A percentile compares a stretch with the other conserved stretches of the same genome.
Evolutionary conservation across 805 yeast species (phyloP).

Genomic region (Candida boidinii): DNA sequence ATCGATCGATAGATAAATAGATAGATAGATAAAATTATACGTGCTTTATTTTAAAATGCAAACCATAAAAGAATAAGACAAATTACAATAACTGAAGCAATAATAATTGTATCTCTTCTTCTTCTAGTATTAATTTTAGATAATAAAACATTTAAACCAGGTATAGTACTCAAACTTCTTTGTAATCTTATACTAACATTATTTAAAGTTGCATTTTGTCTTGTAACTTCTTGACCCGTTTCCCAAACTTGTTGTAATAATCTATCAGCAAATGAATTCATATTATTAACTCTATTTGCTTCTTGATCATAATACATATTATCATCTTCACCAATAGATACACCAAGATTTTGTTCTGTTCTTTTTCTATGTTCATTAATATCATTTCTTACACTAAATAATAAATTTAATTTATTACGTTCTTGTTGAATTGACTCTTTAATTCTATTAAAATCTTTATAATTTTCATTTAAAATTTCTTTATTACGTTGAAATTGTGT

Average conservation of each 20-base stretch:
- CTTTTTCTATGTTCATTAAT: constrained; percentile 56
- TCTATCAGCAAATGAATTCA: constrained; percentile 71
- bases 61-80: constrained; percentile 62
- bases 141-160: constrained; percentile 73
- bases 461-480: constrained; percentile 67
- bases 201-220: constrained; percentile 59
- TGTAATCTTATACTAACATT: constrained; percentile 58
- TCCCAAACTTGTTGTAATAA: constrained; percentile 79
- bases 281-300: constrained; percentile 58
- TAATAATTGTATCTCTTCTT: constrained; percentile 78
- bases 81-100: constrained; percentile 62
- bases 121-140: constrained; percentile 80
- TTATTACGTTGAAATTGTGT: constrained; percentile 80
- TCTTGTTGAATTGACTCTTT: constrained; percentile 41
- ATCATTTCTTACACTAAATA: constrained; percentile 72
- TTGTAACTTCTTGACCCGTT: constrained; percentile 75
- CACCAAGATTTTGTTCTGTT: constrained; percentile 20
- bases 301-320: constrained; percentile 35
- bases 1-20: too few relatives aligned
- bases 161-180: constrained; percentile 57
- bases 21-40: too few relatives aligned
- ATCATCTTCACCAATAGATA: constrained; percentile 14
- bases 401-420: constrained; percentile 64
- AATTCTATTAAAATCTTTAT: constrained; percentile 52
- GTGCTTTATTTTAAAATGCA: too few relatives aligned